phyloP scores from a whole-genome alignment of 2,329 filamentous ascomycete species.

The Pezicula neosporulosa region DNA sequence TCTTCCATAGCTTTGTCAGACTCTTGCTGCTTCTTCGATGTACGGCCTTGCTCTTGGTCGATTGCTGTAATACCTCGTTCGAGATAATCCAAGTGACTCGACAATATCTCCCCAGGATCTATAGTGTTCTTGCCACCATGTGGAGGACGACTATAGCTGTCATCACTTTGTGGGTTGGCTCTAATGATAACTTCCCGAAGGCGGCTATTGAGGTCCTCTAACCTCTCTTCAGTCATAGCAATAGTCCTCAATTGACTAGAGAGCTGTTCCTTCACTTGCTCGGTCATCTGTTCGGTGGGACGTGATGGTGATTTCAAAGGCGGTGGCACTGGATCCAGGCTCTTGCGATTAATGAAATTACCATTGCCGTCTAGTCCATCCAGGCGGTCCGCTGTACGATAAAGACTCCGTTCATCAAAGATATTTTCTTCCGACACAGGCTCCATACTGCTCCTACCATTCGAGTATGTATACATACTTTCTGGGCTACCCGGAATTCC shows the following conservation, averaged over 20 bases:
- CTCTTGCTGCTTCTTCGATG: conserved; percentile 14
- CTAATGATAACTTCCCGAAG: conserved; percentile 64
- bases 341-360: conserved; percentile 19
- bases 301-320: conserved; percentile 15
- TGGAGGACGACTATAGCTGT: conserved; percentile 17
- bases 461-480: conserved; percentile 68
- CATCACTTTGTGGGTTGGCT: conserved; percentile 47
- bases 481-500: conserved; percentile 73
- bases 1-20: conserved; percentile 36
- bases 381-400: conserved; percentile 63
- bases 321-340: conserved; percentile 11
- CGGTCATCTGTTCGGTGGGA: background rate
- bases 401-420: conserved; percentile 76
- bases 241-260: conserved; percentile 45
- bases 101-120: conserved; percentile 45
- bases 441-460: conserved; percentile 56
- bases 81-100: conserved; percentile 66
- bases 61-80: conserved; percentile 62
- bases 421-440: conserved; percentile 53
- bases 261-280: conserved; percentile 14
- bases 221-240: conserved; percentile 57
- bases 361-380: conserved; percentile 38
- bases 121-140: conserved; percentile 37
- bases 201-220: conserved; percentile 65
- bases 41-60: conserved; percentile 45